Percentiles rank a stretch among this genome's conserved stretches.
These are phyloP conservation scores for Cytospora piceae DNA, from an alignment of 2,329 filamentous ascomycete genomes.

Conservation along the genomic window DNA sequence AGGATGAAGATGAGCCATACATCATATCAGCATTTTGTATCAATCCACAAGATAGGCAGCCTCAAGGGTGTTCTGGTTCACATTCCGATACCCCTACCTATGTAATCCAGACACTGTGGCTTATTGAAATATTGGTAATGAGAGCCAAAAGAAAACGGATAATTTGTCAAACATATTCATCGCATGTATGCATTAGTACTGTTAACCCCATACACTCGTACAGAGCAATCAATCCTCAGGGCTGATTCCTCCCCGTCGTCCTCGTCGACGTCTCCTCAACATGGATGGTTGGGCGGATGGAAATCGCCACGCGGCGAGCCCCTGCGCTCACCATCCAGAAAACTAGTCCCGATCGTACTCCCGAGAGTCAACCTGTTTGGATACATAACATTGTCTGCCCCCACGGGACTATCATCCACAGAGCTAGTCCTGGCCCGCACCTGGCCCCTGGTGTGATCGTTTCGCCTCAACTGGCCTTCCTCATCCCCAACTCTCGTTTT, in stretches of 20 bases:
- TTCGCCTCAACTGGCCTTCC: conserved; percentile 34
- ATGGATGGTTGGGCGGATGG: neutral
- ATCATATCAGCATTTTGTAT: neutral
- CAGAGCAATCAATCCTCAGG: neutral
- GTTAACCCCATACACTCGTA: neutral
- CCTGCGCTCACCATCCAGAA: neutral
- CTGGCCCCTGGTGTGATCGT: conserved; percentile 34
- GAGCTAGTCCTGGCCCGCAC: neutral
- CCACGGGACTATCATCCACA: neutral
- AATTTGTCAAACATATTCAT: neutral
- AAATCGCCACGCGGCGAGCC: neutral
- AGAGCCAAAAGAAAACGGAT: neutral
- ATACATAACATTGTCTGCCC: no score
- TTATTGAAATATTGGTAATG: neutral
- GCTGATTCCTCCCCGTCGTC: neutral
- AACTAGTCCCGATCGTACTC: neutral
- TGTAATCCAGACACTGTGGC: neutral
- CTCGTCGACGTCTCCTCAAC: neutral
- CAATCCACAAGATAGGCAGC: no score
- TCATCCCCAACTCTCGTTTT: neutral
- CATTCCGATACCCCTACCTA: neutral
- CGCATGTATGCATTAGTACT: neutral
- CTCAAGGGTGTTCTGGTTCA: no score
- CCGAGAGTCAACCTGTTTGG: neutral
- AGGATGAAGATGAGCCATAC: neutral